Evolutionary conservation across 2,329 filamentous ascomycete genomes (phyloP), one percentile per base, ranked within the genome.

Genomic region (Hirsutella minnesotensis): DNA sequence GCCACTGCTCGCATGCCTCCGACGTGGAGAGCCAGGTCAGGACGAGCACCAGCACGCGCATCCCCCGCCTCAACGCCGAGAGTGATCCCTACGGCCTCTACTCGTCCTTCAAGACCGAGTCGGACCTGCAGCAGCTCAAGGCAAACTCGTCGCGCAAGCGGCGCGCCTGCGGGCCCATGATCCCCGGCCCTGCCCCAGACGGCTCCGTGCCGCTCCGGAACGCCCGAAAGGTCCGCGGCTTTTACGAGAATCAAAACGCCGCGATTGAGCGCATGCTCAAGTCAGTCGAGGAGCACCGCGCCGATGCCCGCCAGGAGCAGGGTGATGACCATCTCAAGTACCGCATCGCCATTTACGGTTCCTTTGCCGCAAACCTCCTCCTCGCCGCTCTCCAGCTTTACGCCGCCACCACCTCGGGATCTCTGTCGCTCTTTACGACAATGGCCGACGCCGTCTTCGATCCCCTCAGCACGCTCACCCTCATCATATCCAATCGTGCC

Each of bases 371-470:
- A 46, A 96, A 96, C 55, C 61, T 95, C 44, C 48, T 84, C 22
- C 73, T 98, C 5, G 79, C 89, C 0, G 72, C 72, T 4, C 71
- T 98, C 16, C 92, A 98, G 63, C 68, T 95, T 31, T 98, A 94
- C 59, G 92, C 83, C 36, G 92, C 92, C 47, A 75, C 86, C 38
- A 78, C 84, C 0, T 95, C 89, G 0, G 80, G 83, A 38, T 95
- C 88, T n/a, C 75, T 96, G 30, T 95, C 90, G 5, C 79, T 98
- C 38, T 95, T 96, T 67, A 95, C 92, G 15, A 98, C 90, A 49
- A 94, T 94, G 85, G 90, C 89, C 15, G 92, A 98, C 63, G 81
- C 89, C 41, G 73, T 96, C 50, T 96, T 96, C 65, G 92, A 96
- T 58, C 92, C 88, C 9, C 59, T 94, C 55, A 90, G 84, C 56